Evolutionary conservation across 306 rosid species (phyloP).

Genomic region (Carpinus fangiana): DNA sequence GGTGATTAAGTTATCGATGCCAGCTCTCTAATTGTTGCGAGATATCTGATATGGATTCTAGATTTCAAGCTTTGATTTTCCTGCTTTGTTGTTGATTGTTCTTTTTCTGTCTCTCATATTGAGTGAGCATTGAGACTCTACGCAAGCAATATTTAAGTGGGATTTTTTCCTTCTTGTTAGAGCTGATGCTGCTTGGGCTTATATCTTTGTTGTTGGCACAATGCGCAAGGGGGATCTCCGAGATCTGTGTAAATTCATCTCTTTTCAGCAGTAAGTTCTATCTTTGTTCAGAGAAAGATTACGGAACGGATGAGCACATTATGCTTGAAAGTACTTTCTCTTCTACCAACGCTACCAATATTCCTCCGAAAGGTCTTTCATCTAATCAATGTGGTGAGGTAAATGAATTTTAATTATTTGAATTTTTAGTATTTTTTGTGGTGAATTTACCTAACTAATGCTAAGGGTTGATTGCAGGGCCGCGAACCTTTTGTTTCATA

Average conservation of each 20-base stretch:
- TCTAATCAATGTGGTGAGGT: constrained; percentile 78
- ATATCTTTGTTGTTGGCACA: constrained; percentile 91
- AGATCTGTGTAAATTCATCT: constrained; percentile 85
- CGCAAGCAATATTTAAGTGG: neutral
- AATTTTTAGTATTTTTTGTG: neutral
- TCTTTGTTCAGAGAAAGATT: constrained; percentile 68
- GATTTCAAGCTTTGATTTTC: neutral
- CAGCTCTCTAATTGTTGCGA: neutral
- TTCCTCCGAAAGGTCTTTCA: constrained; percentile 37
- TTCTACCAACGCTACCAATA: constrained; percentile 39
- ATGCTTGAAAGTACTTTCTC: constrained; percentile 41
- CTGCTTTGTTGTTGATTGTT: neutral
- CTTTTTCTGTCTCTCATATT: neutral
- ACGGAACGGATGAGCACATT: constrained; percentile 27
- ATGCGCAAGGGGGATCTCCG: constrained; percentile 86
- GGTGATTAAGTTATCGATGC: constrained; percentile 33
- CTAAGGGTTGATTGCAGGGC: constrained; percentile 56
- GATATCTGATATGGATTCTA: neutral
- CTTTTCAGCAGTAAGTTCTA: constrained; percentile 72
- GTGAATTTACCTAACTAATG: constrained; percentile 8
- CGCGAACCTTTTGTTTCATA: constrained; percentile 96
- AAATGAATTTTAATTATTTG: constrained; percentile 22
- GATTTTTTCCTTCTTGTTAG: constrained; percentile 44
- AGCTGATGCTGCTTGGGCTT: constrained; percentile 95
- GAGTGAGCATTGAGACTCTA: neutral